Evolutionary conservation across 2,329 filamentous ascomycete genomes (phyloP).

Genomic region (Botrytis byssoidea): DNA sequence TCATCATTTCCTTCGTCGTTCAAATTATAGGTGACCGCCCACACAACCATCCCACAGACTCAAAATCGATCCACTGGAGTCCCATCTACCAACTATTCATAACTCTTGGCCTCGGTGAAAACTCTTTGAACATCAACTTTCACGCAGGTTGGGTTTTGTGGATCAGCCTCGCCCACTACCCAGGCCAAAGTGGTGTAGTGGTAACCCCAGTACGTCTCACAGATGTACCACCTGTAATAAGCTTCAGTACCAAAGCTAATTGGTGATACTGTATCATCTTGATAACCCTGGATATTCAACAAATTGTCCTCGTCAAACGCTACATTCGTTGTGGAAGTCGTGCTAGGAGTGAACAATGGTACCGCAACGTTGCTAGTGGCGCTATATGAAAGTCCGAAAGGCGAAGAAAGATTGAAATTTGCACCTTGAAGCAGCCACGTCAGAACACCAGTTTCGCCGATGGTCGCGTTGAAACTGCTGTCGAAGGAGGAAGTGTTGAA

Average conservation of each 20-base stretch:
- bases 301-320: conserved; percentile 43
- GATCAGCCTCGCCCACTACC: conserved; percentile 41
- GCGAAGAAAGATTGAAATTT: conserved; percentile 39
- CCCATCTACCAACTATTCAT: neutral
- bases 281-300: conserved; percentile 43
- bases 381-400: conserved; percentile 41
- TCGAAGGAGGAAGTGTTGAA: conserved; percentile 31
- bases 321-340: conserved; percentile 33
- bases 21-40: neutral
- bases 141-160: conserved; percentile 48
- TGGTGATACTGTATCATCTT: conserved; percentile 43
- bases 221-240: conserved; percentile 46
- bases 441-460: conserved; percentile 30
- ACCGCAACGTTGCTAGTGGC: conserved; percentile 44
- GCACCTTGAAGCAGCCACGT: conserved; percentile 30
- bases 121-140: conserved; percentile 44
- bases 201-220: conserved; percentile 44
- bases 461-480: conserved; percentile 23
- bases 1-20: neutral
- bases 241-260: conserved; percentile 27
- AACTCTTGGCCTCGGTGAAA: neutral
- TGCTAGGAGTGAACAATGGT: conserved; percentile 41
- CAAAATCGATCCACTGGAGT: neutral
- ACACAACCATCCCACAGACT: neutral
- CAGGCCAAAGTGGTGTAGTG: conserved; percentile 46